These are phyloP conservation scores for Hypomyces perniciosus DNA, from an alignment of 2,329 filamentous ascomycete species.

Conservation along the genomic window DNA sequence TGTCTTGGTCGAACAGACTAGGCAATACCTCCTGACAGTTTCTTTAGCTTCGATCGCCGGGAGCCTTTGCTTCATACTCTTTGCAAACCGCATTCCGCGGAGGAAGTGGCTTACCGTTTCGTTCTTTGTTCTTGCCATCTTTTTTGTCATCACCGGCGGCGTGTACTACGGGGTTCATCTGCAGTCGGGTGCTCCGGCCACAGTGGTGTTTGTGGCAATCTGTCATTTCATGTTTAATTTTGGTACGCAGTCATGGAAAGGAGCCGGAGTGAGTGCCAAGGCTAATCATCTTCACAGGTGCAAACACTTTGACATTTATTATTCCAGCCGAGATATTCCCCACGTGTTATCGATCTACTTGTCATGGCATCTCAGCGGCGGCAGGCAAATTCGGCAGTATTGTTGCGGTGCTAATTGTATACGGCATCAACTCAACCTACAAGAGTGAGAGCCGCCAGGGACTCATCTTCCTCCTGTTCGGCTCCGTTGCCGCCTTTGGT, in stretches of 20 bases:
- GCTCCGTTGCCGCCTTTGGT: slow-evolving; percentile 42
- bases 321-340: slow-evolving; percentile 61
- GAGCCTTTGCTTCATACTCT: slow-evolving; percentile 42
- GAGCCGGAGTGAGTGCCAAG: neutral
- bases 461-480: slow-evolving; percentile 46
- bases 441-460: slow-evolving; percentile 37
- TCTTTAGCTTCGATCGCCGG: slow-evolving; percentile 46
- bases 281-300: slow-evolving; percentile 32
- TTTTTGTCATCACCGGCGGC: slow-evolving; percentile 45
- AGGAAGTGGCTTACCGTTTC: slow-evolving; percentile 44
- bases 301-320: slow-evolving; percentile 58
- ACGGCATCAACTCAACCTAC: slow-evolving; percentile 43
- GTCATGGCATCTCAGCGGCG: slow-evolving; percentile 56
- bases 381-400: slow-evolving; percentile 54
- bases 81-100: slow-evolving; percentile 43
- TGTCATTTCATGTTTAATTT: slow-evolving; percentile 52
- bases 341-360: slow-evolving; percentile 56
- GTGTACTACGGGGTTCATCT: slow-evolving; percentile 44
- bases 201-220: slow-evolving; percentile 45
- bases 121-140: slow-evolving; percentile 39
- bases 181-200: slow-evolving; percentile 36
- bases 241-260: slow-evolving; percentile 27
- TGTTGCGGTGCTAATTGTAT: slow-evolving; percentile 44
- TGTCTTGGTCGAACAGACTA: slow-evolving; percentile 45
- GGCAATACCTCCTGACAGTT: slow-evolving; percentile 47